phyloP scores from a whole-genome alignment of 768 basidiomycete species.

The Tylopilus rubrobrunneus region DNA sequence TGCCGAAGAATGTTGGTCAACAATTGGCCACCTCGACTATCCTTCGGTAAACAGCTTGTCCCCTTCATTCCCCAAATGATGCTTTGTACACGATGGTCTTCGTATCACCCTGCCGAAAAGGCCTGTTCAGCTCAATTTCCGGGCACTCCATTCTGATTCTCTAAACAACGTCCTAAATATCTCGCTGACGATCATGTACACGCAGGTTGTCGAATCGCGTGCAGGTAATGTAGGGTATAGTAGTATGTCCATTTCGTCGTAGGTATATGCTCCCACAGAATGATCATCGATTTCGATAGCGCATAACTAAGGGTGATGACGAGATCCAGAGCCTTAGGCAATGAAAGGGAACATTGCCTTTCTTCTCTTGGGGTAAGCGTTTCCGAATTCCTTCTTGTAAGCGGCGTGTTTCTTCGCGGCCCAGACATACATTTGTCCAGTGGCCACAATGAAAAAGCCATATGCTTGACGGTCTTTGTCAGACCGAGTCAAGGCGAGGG shows the following conservation, averaged over 20 bases:
- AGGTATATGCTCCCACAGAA: neutral
- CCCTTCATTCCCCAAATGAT: neutral
- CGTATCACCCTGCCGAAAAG: slow-evolving; percentile 77
- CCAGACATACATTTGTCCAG: slow-evolving; percentile 78
- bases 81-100: slow-evolving; percentile 50
- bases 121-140: slow-evolving; percentile 79
- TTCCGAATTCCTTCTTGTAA: slow-evolving; percentile 94
- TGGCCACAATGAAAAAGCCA: slow-evolving; percentile 60
- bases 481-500: neutral
- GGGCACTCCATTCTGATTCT: slow-evolving; percentile 72
- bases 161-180: neutral
- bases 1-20: neutral
- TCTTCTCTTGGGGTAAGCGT: slow-evolving; percentile 68
- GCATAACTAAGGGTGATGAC: neutral
- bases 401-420: slow-evolving; percentile 84
- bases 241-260: neutral
- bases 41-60: neutral
- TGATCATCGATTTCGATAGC: neutral
- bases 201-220: neutral
- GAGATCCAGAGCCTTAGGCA: slow-evolving; percentile 8
- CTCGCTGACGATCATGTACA: neutral
- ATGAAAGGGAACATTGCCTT: slow-evolving; percentile 77
- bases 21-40: neutral
- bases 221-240: neutral
- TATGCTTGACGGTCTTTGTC: slow-evolving; percentile 39